Percentiles rank a stretch among this genome's conserved stretches.
phyloP scores from a whole-genome alignment of 2,329 filamentous ascomycete species.

The Aphanoascus verrucosus region DNA sequence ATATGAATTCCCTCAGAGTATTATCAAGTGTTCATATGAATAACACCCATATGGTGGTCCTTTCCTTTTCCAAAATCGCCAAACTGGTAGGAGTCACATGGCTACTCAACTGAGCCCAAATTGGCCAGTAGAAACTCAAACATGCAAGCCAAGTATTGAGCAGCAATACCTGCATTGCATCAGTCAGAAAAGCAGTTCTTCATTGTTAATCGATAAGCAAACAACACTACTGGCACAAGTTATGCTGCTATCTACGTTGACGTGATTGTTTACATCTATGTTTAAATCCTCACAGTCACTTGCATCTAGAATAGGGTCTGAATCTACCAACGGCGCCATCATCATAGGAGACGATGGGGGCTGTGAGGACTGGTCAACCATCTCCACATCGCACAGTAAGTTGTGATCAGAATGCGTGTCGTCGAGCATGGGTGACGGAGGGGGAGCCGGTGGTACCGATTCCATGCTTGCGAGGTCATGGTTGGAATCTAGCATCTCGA shows the following conservation, averaged over 20 bases:
- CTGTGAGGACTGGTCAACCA: not conserved
- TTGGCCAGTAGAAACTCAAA: too few species aligned
- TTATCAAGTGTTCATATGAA: too few species aligned
- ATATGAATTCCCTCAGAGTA: too few species aligned
- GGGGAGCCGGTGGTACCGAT: not conserved
- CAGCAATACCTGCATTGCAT: not conserved
- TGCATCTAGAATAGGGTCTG: slow-evolving; percentile 2
- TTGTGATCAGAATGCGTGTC: not conserved
- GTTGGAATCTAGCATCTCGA: not conserved
- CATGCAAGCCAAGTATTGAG: too few species aligned
- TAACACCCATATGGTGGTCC: too few species aligned
- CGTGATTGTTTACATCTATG: not conserved
- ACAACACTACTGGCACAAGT: not conserved
- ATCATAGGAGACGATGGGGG: not conserved
- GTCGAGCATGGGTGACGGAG: slow-evolving; percentile 9
- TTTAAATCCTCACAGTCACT: not conserved
- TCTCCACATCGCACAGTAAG: not conserved
- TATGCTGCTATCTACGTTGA: not conserved
- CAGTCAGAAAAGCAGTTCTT: slow-evolving; percentile 1
- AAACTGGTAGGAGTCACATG: too few species aligned
- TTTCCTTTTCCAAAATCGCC: too few species aligned
- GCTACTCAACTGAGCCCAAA: too few species aligned
- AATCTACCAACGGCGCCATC: not conserved
- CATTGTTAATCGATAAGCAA: not conserved
- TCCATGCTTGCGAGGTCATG: too few species aligned